phyloP scores from a whole-genome alignment of 2,329 filamentous ascomycete genomes.

The Pseudophaeomoniella oleicola region DNA sequence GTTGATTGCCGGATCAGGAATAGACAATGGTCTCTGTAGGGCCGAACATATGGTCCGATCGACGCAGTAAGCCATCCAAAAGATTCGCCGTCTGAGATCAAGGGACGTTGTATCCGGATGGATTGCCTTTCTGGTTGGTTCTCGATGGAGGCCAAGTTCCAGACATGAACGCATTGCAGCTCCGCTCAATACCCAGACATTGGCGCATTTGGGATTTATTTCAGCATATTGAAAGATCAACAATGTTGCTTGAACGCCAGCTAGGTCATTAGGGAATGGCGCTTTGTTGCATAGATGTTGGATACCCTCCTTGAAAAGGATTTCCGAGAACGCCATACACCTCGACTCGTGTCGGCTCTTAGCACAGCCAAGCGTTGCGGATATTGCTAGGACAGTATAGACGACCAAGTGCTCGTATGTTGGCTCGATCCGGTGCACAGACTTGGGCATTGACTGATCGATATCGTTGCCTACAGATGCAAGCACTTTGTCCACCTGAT shows the following conservation, averaged over 20 bases:
- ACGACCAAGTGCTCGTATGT: conserved; percentile 12
- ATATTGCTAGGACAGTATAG: conserved; percentile 14
- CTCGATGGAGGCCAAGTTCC: conserved; percentile 8
- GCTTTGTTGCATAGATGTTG: conserved; percentile 10
- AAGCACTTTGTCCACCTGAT: conserved; percentile 8
- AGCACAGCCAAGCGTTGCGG: conserved; percentile 12
- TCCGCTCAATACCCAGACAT: conserved; percentile 8
- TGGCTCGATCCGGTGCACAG: conserved; percentile 4
- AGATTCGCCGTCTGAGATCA: conserved; percentile 6
- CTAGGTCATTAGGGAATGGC: conserved; percentile 7
- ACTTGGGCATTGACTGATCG: conserved; percentile 1
- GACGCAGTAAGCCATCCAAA: conserved; percentile 9
- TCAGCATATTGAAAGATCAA: conserved; percentile 7
- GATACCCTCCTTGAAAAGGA: conserved; percentile 12
- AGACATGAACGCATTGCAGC: conserved; percentile 7
- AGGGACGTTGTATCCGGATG: conserved; percentile 2
- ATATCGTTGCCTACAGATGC: background rate
- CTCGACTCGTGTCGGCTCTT: conserved; percentile 11
- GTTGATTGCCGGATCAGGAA: conserved; percentile 7
- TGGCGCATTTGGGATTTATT: conserved; percentile 7
- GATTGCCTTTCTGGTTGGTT: background rate
- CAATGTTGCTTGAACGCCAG: conserved; percentile 6
- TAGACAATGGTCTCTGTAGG: conserved; percentile 8
- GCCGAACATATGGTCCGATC: conserved; percentile 8
- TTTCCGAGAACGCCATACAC: conserved; percentile 12